Evolutionary conservation across 306 rosid genomes (phyloP).

Genomic region (Lathyrus oleraceus): DNA sequence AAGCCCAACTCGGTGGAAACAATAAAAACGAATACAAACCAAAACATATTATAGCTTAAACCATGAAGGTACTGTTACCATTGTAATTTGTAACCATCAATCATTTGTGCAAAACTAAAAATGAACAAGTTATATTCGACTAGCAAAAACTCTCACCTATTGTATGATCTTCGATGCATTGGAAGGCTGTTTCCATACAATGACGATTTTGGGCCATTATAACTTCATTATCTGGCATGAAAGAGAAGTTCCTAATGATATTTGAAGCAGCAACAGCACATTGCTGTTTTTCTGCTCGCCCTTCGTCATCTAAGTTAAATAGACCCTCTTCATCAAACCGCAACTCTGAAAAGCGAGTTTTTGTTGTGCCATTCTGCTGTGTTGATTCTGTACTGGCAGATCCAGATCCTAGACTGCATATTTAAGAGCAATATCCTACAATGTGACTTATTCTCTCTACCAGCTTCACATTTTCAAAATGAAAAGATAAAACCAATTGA

Average conservation of each 20-base stretch:
- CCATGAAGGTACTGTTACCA: not conserved
- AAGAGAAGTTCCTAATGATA: conserved; percentile 89
- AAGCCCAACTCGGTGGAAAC: not conserved
- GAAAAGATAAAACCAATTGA: conserved; percentile 3
- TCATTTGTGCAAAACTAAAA: conserved; percentile 6
- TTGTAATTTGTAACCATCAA: not conserved
- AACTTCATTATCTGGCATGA: conserved; percentile 96
- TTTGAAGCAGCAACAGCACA: conserved; percentile 96
- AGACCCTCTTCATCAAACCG: conserved; percentile 91
- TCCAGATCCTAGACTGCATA: conserved; percentile 60
- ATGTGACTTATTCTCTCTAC: conserved; percentile 40
- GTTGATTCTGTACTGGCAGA: conserved; percentile 55
- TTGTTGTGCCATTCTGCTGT: conserved; percentile 50
- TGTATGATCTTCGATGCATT: conserved; percentile 77
- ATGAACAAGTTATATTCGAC: conserved; percentile 16
- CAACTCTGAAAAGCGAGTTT: conserved; percentile 68
- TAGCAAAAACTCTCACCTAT: conserved; percentile 52
- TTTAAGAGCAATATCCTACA: conserved; percentile 25
- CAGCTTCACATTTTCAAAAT: conserved; percentile 3
- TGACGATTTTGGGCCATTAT: conserved; percentile 96
- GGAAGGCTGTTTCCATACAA: conserved; percentile 87
- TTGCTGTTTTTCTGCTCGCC: conserved; percentile 84
- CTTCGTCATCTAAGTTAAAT: conserved; percentile 89
- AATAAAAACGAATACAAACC: not conserved
- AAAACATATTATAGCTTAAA: conserved; percentile 8